Evolutionary conservation across 352 stramenopile genomes (phyloP), one percentile per base, ranked within the genome.

Genomic region (Phytopythium helicoides): DNA sequence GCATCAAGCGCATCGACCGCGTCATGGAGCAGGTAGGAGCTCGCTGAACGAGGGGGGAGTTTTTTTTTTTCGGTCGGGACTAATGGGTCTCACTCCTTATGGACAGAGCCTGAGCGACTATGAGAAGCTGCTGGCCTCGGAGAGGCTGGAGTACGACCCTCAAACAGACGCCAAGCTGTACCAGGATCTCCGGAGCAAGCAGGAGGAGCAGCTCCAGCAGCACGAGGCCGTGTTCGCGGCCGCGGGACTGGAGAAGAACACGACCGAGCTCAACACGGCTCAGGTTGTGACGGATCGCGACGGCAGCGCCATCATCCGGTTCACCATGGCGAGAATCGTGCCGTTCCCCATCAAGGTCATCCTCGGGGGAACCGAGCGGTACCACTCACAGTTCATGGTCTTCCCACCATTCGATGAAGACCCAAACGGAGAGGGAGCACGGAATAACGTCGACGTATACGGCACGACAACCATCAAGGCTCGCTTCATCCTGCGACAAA

Each of bases 281-380:
- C 54, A 49, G n/a, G 66, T 75, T 7, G 62, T 75, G 15, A 63
- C 54, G 1, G 58, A 58, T 8, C 45, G 35, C 6, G 34, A 59
- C 15, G 52, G 61, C 18, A 49, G 62, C 28, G 56, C 66, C 15
- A 68, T 62, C 16, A 58, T 75, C 40, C 66, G 66, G 18, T 75
- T 71, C 54, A 46, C 60, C 33, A 60, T 47, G 1, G 48, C 66
- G 0, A 61, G 67, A 31, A 33, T 68, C 5, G 52, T 46, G 31
- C 66, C 62, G 1, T 75, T 75, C 34, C 37, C 26, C 3, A 45
- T 71, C 5, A 52, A 66, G 19, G 34, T 38, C 21, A 56, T 75
- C 14, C 59, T 42, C 11, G 19, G 45, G 12, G 66, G 58, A 35
- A 71, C 71, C 54, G 62, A 56, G 62, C 47, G 55, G 44, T 38